Base-by-base conservation (phyloP, 129 eudicot species). In the Flaveria linearis region DNA sequence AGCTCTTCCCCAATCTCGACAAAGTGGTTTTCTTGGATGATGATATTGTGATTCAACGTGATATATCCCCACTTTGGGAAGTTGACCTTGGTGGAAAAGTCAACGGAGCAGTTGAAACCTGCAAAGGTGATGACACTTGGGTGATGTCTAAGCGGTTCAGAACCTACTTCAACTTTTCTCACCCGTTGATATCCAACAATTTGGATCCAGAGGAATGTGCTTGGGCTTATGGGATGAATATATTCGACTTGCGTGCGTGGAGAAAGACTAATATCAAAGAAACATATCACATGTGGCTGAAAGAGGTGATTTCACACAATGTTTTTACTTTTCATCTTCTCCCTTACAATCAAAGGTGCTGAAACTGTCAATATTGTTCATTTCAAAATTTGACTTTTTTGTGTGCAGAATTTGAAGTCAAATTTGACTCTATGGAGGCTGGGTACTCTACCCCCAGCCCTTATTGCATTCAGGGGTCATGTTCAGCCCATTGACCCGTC, bases 141-240 rank as follows among this genome's bases (percentile, higher is more conserved):
- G 98, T 94, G 22, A 94, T 94, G 99, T 89, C 99, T 20, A 94
- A 94, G 88, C 77, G 82, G 51, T 86, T 94, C 61, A 94, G 88
- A 80, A 94, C 75, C 77, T 94, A 94, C 84, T 94, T 94, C 89
- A 94, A 94, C 81, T 94, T 94, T 83, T 91, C 99, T 58, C 96
- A 91, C 73, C 99, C 96, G 6, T 89, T 87, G 53, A 84, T 94
- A 55, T 84, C 92, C 18, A 80, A 87, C 80, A 86, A 78, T 70
- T 85, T 94, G 82, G 83, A 94, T 58, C 99, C 97, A 7, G 90
- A 94, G 6, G 97, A 94, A 86, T 91, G 99, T 84, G 99, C 97
- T 72, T 94, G 99, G 99, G 97, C 97, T 71, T 94, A 94, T 78
- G 99, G 99, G 80, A 91, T 94, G 99, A 94, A 94, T 82, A 80